Percentiles rank a stretch among this genome's conserved stretches.
These are phyloP conservation scores for Gossypium aridum DNA, from an alignment of 441 rosid genomes.

Conservation along the genomic window DNA sequence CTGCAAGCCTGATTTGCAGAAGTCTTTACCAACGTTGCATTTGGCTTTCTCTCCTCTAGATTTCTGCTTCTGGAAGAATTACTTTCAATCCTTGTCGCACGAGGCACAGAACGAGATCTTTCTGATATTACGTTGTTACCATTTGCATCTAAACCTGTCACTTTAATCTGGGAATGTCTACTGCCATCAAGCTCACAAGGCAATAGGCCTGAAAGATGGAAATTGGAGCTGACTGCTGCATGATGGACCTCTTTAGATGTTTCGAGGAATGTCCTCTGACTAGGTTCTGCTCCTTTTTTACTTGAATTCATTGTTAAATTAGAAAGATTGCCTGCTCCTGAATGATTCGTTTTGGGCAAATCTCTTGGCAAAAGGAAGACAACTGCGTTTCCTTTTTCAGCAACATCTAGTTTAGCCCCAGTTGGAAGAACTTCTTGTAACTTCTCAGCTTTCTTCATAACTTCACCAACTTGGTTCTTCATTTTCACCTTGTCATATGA, in stretches of 20 bases:
- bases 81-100: slow-evolving; percentile 30
- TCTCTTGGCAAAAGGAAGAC: slow-evolving; percentile 43
- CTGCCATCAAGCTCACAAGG: slow-evolving; percentile 34
- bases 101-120: slow-evolving; percentile 34
- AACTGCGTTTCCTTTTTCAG: slow-evolving; percentile 34
- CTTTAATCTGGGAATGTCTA: slow-evolving; percentile 28
- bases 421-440: slow-evolving; percentile 28
- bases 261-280: slow-evolving; percentile 35
- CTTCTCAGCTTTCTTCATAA: slow-evolving; percentile 30
- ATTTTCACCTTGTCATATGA: slow-evolving; percentile 27
- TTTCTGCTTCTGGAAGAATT: slow-evolving; percentile 33
- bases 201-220: slow-evolving; percentile 37
- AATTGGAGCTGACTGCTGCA: slow-evolving; percentile 22
- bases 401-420: slow-evolving; percentile 26
- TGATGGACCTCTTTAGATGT: slow-evolving; percentile 24
- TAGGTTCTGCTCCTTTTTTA: slow-evolving; percentile 35
- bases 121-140: slow-evolving; percentile 24
- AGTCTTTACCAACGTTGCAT: slow-evolving; percentile 12
- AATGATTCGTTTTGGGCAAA: slow-evolving; percentile 24
- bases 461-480: slow-evolving; percentile 34
- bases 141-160: slow-evolving; percentile 31
- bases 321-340: slow-evolving; percentile 31
- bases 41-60: slow-evolving; percentile 32
- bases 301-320: slow-evolving; percentile 26
- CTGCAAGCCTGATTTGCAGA: slow-evolving; percentile 27